phyloP scores from a whole-genome alignment of 768 basidiomycete species.

The Podaxis sp. region DNA sequence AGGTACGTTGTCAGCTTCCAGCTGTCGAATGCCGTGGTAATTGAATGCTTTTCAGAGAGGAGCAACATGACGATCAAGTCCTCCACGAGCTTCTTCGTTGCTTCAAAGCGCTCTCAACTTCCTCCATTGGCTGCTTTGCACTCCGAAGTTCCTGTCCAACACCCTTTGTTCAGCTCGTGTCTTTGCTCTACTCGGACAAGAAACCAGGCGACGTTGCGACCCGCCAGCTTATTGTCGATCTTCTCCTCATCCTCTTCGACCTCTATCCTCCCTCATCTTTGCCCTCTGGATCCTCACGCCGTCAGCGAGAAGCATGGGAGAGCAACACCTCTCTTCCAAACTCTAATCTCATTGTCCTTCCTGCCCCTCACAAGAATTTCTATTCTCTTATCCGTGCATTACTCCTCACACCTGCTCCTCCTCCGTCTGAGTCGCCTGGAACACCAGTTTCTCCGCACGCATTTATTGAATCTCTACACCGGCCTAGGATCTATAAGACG shows the following conservation, averaged over 20 bases:
- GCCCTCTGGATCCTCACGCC: slow-evolving; percentile 43
- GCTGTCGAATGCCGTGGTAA: neutral
- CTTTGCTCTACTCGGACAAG: slow-evolving; percentile 93
- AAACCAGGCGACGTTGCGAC: slow-evolving; percentile 93
- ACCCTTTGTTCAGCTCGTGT: slow-evolving; percentile 82
- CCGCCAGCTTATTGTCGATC: slow-evolving; percentile 86
- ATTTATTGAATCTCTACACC: slow-evolving; percentile 61
- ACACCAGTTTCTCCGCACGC: slow-evolving; percentile 58
- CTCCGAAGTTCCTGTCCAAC: slow-evolving; percentile 87
- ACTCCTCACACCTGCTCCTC: slow-evolving; percentile 54
- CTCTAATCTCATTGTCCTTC: slow-evolving; percentile 61
- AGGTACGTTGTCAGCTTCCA: slow-evolving; percentile 53
- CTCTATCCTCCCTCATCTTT: slow-evolving; percentile 76
- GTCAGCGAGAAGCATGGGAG: slow-evolving; percentile 62
- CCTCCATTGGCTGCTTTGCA: slow-evolving; percentile 85
- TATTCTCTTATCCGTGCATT: slow-evolving; percentile 76
- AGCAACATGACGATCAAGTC: slow-evolving; percentile 96
- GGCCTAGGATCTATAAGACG: slow-evolving; percentile 36
- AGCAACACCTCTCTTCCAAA: slow-evolving; percentile 36
- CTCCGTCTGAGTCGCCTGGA: slow-evolving; percentile 31
- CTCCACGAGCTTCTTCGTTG: slow-evolving; percentile 90
- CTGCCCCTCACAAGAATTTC: slow-evolving; percentile 68
- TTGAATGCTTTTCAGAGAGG: slow-evolving; percentile 62
- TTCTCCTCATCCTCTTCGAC: slow-evolving; percentile 86
- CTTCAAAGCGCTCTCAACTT: slow-evolving; percentile 91